A percentile compares a stretch with the other conserved stretches of the same genome.
Evolutionary conservation across 306 rosid genomes (phyloP).

Genomic region (Quercus dentata): DNA sequence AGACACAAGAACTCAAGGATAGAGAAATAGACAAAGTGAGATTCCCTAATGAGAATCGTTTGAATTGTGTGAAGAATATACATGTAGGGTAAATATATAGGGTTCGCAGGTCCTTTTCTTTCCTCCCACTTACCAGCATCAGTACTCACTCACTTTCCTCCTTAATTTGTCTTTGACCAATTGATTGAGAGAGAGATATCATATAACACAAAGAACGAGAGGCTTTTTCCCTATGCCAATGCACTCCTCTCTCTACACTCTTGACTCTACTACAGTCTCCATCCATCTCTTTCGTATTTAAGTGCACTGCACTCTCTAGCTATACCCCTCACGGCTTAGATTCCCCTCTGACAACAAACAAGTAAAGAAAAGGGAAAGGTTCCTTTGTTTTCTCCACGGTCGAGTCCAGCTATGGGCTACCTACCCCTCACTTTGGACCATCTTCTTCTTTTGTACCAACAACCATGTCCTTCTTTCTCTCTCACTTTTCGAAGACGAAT

Average conservation of each 20-base stretch:
- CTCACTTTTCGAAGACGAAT: constrained; percentile 28
- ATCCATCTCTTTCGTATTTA: constrained; percentile 20
- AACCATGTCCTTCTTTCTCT: background rate
- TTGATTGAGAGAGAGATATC: constrained; percentile 1
- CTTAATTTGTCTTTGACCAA: constrained; percentile 14
- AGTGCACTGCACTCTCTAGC: constrained; percentile 22
- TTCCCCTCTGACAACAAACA: constrained; percentile 37
- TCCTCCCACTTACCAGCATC: background rate
- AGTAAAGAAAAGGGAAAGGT: constrained; percentile 28
- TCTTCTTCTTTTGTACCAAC: constrained; percentile 8
- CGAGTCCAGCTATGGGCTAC: constrained; percentile 26
- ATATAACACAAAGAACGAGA: constrained; percentile 20
- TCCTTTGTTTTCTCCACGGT: constrained; percentile 30
- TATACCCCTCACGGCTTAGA: constrained; percentile 25
- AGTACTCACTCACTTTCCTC: background rate
- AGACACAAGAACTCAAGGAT: background rate
- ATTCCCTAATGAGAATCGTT: constrained; percentile 21
- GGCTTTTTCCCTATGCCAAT: background rate
- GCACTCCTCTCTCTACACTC: background rate
- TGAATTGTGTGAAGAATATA: background rate
- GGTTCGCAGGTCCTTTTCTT: constrained; percentile 3
- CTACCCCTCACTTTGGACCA: constrained; percentile 25
- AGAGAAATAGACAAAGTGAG: constrained; percentile 27
- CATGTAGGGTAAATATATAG: background rate
- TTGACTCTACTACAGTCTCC: background rate